Base-by-base conservation (phyloP, 352 stramenopile genomes). In the Phytophthora quininea region DNA sequence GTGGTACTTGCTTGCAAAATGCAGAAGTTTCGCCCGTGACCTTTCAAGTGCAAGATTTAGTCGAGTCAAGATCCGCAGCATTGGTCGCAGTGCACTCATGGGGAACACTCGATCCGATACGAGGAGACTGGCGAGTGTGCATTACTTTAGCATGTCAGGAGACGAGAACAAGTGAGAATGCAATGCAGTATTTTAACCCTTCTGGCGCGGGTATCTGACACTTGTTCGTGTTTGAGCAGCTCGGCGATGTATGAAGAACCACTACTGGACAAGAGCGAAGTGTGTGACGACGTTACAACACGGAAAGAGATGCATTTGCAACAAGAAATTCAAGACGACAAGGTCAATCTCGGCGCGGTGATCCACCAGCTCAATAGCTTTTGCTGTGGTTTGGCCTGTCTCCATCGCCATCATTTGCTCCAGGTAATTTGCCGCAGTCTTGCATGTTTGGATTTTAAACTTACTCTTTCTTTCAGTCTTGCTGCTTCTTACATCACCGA, bases 321-420 rank as follows among this genome's bases (percentile, higher is more conserved):
- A 53, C 49, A 73, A 11, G 37, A 54, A 24, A 8, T 19, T 5
- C 32, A 40, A 1, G 53, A 61, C 6, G 67, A 77, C 11, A 32
- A 48, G n/a, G 6, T 77, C 12, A 76, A 84, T 40, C 63, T 77
- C 8, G 57, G 48, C 3, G 32, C 61, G 27, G 56, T 86, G 35
- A 80, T 90, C 52, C 81, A 74, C 32, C 82, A 91, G 62, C 79
- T 93, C 64, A 90, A 91, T 49, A 87, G 82, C 60, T 91, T 91
- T 89, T 29, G 85, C 85, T 11, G 77, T 93, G 54, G 14, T 93
- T 3, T 90, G 85, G 76, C 88, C 86, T 3, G 86, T 96, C 19
- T 78, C 70, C 12, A 76, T 86, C 62, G 84, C 86, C 15, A 96
- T 96, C 73, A 55, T 92, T 7, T 65, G 88, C 27, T 76, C 86